Evolutionary conservation across 331 rosid species (phyloP).

Genomic region (Arachis monticola): DNA sequence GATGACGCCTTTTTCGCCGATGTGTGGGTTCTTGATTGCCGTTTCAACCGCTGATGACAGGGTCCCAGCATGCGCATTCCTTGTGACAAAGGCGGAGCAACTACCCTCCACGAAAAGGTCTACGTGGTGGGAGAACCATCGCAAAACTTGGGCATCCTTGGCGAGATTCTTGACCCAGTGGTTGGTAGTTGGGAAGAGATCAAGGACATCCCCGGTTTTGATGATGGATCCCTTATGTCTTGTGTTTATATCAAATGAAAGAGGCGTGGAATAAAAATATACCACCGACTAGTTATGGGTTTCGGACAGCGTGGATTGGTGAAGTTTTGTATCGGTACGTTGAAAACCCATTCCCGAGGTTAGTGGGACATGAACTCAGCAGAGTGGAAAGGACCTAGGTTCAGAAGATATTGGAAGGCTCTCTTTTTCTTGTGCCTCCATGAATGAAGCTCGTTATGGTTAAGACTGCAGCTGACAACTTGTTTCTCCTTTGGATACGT

Average conservation of each 20-base stretch:
- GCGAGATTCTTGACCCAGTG: conserved; percentile 49
- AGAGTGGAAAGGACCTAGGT: too few species aligned
- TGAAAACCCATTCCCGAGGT: too few species aligned
- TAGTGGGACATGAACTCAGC: too few species aligned
- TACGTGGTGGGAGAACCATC: conserved; percentile 46
- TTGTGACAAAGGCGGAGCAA: conserved; percentile 51
- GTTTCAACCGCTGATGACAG: conserved; percentile 48
- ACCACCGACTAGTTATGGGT: neutral
- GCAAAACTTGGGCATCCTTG: conserved; percentile 49
- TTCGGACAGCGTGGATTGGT: neutral
- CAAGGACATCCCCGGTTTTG: neutral
- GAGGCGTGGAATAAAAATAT: neutral
- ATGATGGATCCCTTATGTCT: too few species aligned
- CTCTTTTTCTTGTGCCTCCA: too few species aligned
- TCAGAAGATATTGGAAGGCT: too few species aligned
- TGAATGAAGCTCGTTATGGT: too few species aligned
- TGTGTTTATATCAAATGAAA: neutral
- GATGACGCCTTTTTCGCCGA: neutral
- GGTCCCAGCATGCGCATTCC: conserved; percentile 53
- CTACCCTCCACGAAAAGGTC: conserved; percentile 45
- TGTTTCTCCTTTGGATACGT: too few species aligned
- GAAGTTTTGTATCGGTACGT: too few species aligned
- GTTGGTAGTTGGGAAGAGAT: conserved; percentile 44
- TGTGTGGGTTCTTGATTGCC: conserved; percentile 65
- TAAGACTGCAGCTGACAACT: too few species aligned